These are phyloP conservation scores for Dryas drummondii DNA, from an alignment of 306 rosid genomes.

Conservation along the genomic window DNA sequence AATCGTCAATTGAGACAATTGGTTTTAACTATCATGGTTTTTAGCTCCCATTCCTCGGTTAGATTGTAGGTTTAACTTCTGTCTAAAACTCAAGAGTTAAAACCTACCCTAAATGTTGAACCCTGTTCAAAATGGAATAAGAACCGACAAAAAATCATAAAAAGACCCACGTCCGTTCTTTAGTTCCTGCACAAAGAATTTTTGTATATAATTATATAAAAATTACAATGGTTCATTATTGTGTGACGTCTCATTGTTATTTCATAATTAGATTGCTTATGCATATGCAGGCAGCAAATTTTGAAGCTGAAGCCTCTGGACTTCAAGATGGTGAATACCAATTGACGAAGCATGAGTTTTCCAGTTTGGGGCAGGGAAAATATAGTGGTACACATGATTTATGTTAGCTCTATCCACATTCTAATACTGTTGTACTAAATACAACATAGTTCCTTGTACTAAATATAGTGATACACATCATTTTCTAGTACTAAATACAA, in stretches of 20 bases:
- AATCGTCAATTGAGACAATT: no score
- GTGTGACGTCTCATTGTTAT: neutral
- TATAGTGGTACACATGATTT: constrained; percentile 65
- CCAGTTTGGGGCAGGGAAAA: constrained; percentile 77
- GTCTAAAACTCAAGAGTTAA: no score
- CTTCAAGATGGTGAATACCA: constrained; percentile 72
- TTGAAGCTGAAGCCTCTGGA: constrained; percentile 80
- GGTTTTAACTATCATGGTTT: no score
- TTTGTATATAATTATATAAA: neutral
- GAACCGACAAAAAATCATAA: no score
- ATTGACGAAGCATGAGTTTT: constrained; percentile 75
- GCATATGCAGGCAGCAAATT: constrained; percentile 75
- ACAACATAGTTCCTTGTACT: neutral
- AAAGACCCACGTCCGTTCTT: no score
- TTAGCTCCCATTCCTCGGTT: no score
- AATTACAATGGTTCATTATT: neutral
- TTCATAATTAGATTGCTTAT: constrained; percentile 11
- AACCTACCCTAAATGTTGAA: no score
- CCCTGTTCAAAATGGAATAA: no score
- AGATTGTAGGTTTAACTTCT: no score
- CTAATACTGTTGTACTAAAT: neutral
- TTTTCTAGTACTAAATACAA: neutral
- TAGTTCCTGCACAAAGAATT: no score
- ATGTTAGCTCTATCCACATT: constrained; percentile 23
- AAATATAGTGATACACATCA: constrained; percentile 73